Percentiles rank a stretch among this genome's conserved stretches.
Evolutionary conservation across 148 eudicot species (phyloP).

Genomic region (Limonium bicolor): DNA sequence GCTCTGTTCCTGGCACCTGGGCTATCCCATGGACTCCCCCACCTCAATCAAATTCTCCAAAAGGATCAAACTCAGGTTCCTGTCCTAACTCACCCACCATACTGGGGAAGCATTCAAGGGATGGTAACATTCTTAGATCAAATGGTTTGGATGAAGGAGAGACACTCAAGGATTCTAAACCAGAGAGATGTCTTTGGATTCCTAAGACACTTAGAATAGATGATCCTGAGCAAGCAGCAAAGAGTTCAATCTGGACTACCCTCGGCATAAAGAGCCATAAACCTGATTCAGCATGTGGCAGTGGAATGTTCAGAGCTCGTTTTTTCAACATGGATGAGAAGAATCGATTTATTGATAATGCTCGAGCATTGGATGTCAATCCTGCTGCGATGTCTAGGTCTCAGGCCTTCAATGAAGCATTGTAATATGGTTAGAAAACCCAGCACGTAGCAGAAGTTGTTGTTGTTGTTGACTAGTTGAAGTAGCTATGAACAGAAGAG

Average conservation of each 20-base stretch:
- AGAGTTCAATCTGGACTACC: slow-evolving; percentile 37
- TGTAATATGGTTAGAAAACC: too few relatives aligned
- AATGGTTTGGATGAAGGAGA: slow-evolving; percentile 23
- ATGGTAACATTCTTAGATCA: slow-evolving; percentile 13
- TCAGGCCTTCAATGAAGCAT: slow-evolving; percentile 50
- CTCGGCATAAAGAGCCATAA: slow-evolving; percentile 28
- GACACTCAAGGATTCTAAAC: slow-evolving; percentile 5
- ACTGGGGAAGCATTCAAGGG: slow-evolving; percentile 59
- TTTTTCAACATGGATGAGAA: background rate
- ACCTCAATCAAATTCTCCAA: background rate
- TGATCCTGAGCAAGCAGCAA: slow-evolving; percentile 28
- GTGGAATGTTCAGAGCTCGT: slow-evolving; percentile 8
- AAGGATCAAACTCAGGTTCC: slow-evolving; percentile 13
- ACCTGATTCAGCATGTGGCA: slow-evolving; percentile 22
- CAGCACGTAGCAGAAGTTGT: too few relatives aligned
- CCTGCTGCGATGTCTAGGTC: slow-evolving; percentile 82
- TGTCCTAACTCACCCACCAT: slow-evolving; percentile 38
- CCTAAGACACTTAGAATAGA: slow-evolving; percentile 31
- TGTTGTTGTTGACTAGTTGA: too few relatives aligned
- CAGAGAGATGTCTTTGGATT: slow-evolving; percentile 10
- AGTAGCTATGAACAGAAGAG: too few relatives aligned
- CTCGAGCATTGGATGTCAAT: slow-evolving; percentile 43
- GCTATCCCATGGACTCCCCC: slow-evolving; percentile 21
- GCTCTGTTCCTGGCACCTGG: slow-evolving; percentile 20
- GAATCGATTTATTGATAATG: slow-evolving; percentile 5